Conservation (phyloP, 495 filamentous ascomycete genomes). For the Penicillium samsonianum region DNA sequence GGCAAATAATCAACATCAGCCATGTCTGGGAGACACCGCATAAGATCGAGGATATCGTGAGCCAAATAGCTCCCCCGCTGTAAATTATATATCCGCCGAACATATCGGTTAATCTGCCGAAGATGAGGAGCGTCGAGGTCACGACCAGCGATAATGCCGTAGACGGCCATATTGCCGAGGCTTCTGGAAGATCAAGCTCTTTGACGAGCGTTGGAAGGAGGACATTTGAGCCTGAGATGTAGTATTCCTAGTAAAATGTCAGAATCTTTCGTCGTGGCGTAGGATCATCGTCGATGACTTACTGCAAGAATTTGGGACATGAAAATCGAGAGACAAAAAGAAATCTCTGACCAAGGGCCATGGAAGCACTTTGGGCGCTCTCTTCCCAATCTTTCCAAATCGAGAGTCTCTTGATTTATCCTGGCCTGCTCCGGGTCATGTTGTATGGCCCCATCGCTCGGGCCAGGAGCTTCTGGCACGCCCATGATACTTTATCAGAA, state of each 20-base stretch:
- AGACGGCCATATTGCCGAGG: slow-evolving; percentile 75
- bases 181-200: slow-evolving; percentile 63
- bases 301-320: slow-evolving; percentile 73
- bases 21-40: slow-evolving; percentile 70
- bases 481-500: slow-evolving; percentile 3
- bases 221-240: slow-evolving; percentile 84
- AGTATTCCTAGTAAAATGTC: slow-evolving; percentile 61
- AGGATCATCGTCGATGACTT: slow-evolving; percentile 23
- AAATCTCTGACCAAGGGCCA: slow-evolving; percentile 60
- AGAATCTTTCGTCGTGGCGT: background rate
- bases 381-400: slow-evolving; percentile 67
- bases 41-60: slow-evolving; percentile 69
- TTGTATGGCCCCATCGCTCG: slow-evolving; percentile 4
- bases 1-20: slow-evolving; percentile 71
- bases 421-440: slow-evolving; percentile 3
- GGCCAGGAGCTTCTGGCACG: background rate
- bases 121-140: slow-evolving; percentile 71
- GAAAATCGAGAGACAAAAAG: slow-evolving; percentile 71
- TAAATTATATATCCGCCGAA: slow-evolving; percentile 76
- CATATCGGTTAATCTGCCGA: slow-evolving; percentile 76
- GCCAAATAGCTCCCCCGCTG: slow-evolving; percentile 67
- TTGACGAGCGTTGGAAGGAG: slow-evolving; percentile 67
- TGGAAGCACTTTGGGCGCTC: slow-evolving; percentile 68
- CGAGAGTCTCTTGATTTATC: slow-evolving; percentile 7
- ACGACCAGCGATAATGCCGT: slow-evolving; percentile 75